Conservation (phyloP, 176 grass and related monocot genomes). For the Themeda triandra region DNA sequence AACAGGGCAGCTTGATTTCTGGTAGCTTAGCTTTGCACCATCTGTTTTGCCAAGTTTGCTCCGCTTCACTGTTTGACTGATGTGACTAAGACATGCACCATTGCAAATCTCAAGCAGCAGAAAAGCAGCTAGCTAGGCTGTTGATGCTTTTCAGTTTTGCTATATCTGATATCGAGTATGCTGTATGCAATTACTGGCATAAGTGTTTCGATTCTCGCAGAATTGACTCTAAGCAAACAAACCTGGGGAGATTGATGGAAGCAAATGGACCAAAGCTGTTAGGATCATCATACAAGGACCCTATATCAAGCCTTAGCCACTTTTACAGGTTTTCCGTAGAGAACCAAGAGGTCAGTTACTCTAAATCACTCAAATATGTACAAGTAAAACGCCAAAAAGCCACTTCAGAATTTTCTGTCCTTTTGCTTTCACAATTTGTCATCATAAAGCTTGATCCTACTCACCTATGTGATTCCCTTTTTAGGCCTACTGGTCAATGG, state of each 20-base stretch:
- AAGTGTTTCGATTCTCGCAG: conserved; percentile 32
- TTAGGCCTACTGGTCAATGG: conserved; percentile 78
- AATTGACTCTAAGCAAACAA: conserved; percentile 58
- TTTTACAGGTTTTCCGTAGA: conserved; percentile 58
- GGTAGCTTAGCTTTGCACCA: background rate
- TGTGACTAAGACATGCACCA: background rate
- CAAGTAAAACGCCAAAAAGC: background rate
- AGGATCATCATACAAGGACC: conserved; percentile 74
- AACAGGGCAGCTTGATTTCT: background rate
- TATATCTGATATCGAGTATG: too few species aligned
- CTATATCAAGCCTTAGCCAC: conserved; percentile 57
- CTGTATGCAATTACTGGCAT: background rate
- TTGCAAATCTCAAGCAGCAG: background rate
- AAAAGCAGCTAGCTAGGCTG: background rate
- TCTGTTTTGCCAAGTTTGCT: background rate
- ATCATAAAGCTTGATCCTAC: background rate
- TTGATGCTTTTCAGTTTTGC: background rate
- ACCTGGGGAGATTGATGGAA: conserved; percentile 91
- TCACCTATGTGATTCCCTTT: background rate
- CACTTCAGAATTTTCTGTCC: background rate
- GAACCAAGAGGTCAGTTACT: conserved; percentile 67
- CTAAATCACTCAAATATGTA: background rate
- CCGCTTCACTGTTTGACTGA: background rate
- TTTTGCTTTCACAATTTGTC: background rate
- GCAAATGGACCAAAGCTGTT: conserved; percentile 54